These are phyloP conservation scores for Vigna nakashimae DNA, from an alignment of 306 rosid genomes.

Conservation along the genomic window DNA sequence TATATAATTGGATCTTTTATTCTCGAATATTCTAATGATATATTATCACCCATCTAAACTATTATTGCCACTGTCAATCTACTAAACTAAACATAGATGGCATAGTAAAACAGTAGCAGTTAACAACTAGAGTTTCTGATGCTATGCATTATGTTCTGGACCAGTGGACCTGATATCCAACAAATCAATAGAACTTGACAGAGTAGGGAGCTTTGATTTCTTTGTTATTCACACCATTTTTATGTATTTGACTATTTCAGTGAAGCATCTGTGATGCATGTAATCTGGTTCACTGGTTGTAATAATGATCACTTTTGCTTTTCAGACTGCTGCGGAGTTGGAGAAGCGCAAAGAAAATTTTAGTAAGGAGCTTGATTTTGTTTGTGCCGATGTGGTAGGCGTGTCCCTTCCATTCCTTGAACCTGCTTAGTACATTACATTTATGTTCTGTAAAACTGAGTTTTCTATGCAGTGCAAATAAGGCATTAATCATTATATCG, in stretches of 20 bases:
- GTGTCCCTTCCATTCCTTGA: neutral
- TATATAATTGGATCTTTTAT: neutral
- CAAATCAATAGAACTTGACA: constrained; percentile 16
- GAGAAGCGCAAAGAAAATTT: constrained; percentile 87
- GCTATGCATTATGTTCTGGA: constrained; percentile 9
- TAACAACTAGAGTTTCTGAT: constrained; percentile 17
- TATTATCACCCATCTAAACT: neutral
- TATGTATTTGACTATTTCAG: constrained; percentile 13
- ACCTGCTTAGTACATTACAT: constrained; percentile 6
- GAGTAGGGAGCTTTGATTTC: constrained; percentile 24
- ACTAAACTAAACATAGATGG: constrained; percentile 16
- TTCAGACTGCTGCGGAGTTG: constrained; percentile 97
- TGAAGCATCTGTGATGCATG: constrained; percentile 2
- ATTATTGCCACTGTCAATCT: neutral
- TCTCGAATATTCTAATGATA: neutral
- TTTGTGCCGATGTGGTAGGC: constrained; percentile 96
- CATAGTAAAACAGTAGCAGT: neutral
- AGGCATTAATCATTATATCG: neutral
- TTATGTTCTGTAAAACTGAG: neutral
- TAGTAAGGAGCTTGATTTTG: constrained; percentile 89
- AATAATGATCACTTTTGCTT: constrained; percentile 16
- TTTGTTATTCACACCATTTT: constrained; percentile 8
- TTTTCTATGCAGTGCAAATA: constrained; percentile 7
- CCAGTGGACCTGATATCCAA: constrained; percentile 4
- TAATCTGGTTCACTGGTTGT: neutral